These are phyloP conservation scores for Cryptosporidium canis DNA, from an alignment of 169 alveolate species.

Conservation along the genomic window DNA sequence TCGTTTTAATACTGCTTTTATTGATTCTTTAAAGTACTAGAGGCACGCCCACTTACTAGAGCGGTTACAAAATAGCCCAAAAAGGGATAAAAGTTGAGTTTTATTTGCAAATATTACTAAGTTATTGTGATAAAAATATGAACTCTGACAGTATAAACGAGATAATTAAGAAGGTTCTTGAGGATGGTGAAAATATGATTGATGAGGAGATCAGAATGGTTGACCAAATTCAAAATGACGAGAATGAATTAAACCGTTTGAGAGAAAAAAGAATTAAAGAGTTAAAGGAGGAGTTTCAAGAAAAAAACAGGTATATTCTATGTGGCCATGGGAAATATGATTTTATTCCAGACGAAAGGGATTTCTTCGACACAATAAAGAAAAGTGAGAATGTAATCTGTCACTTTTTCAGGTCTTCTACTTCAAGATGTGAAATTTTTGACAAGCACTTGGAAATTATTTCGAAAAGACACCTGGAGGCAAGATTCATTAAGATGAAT, in stretches of 20 bases:
- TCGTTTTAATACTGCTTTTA: neutral
- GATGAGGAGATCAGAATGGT: conserved; percentile 37
- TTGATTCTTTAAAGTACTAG: neutral
- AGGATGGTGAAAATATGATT: conserved; percentile 30
- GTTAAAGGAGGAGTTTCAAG: neutral
- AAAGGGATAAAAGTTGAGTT: neutral
- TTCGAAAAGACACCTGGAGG: conserved; percentile 76
- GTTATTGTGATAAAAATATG: neutral
- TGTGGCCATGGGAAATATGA: conserved; percentile 57
- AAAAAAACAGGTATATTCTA: neutral
- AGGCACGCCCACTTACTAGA: neutral
- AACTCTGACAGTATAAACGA: conserved; percentile 2
- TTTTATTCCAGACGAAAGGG: conserved; percentile 21
- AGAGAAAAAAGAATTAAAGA: conserved; percentile 35
- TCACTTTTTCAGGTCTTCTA: conserved; percentile 81
- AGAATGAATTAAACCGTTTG: conserved; percentile 36
- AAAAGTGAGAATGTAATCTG: conserved; percentile 76
- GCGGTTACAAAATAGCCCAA: neutral
- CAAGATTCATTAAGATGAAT: conserved; percentile 81
- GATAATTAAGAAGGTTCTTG: neutral
- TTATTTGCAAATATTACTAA: neutral
- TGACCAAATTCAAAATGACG: conserved; percentile 32
- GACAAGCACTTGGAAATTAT: conserved; percentile 78
- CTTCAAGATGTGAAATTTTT: conserved; percentile 81
- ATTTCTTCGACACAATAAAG: conserved; percentile 46